A percentile compares a stretch with the other conserved stretches of the same genome.
These are phyloP conservation scores for Macrolepiota fuliginosa DNA, from an alignment of 768 basidiomycete species.

Conservation along the genomic window DNA sequence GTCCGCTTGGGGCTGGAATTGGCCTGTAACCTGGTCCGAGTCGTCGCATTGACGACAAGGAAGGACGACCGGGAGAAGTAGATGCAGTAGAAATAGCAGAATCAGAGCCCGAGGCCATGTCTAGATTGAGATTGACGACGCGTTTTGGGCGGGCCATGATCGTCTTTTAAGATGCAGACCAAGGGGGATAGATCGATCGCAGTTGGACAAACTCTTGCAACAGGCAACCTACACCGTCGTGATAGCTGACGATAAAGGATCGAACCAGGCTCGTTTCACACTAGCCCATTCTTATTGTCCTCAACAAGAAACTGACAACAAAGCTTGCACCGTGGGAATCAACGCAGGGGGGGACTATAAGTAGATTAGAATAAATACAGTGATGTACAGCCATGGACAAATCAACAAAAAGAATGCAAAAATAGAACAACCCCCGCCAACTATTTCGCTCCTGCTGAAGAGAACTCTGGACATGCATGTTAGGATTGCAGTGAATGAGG, in stretches of 20 bases:
- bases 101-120: not conserved
- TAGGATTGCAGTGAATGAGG: not conserved
- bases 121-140: not conserved
- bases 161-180: no score
- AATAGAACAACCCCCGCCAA: constrained; percentile 1
- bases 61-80: not conserved
- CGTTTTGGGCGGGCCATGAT: not conserved
- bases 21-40: not conserved
- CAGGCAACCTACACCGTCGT: not conserved
- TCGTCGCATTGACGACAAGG: not conserved
- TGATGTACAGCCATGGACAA: constrained; percentile 17
- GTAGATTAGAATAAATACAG: constrained; percentile 17
- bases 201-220: not conserved
- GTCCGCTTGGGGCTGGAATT: not conserved
- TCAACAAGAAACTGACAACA: constrained; percentile 1
- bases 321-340: not conserved
- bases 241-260: not conserved
- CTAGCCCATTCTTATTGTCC: not conserved
- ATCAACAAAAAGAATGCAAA: constrained; percentile 12
- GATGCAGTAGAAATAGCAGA: no score
- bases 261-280: not conserved
- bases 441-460: constrained; percentile 18
- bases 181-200: not conserved
- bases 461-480: constrained; percentile 13
- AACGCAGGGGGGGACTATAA: not conserved